phyloP scores from a whole-genome alignment of 345 rosid genomes.

The Cardamine occulta region DNA sequence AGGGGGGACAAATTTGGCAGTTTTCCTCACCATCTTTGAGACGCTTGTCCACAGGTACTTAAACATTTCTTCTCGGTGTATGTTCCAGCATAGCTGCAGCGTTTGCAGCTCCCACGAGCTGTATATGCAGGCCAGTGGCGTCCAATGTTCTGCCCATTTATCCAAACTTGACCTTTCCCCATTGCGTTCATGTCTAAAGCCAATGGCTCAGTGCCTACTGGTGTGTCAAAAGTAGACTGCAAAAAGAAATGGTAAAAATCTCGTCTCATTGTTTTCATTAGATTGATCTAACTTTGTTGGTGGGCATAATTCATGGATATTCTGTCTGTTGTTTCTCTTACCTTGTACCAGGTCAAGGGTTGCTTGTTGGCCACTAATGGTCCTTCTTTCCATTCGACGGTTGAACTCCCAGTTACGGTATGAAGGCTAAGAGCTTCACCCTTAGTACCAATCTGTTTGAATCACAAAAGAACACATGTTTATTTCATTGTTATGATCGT shows the following conservation, averaged over 20 bases:
- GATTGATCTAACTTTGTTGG: constrained; percentile 9
- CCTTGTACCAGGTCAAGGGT: constrained; percentile 91
- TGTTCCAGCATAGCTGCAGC: constrained; percentile 37
- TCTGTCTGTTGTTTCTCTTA: constrained; percentile 38
- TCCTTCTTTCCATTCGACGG: constrained; percentile 61
- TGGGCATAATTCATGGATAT: neutral
- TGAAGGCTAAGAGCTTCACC: constrained; percentile 68
- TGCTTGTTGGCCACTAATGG: constrained; percentile 47
- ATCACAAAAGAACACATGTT: neutral
- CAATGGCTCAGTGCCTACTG: constrained; percentile 39
- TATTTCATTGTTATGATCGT: neutral
- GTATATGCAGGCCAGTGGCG: constrained; percentile 44
- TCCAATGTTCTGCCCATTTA: constrained; percentile 44
- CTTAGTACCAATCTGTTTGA: constrained; percentile 67
- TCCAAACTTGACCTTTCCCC: constrained; percentile 49
- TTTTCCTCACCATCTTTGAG: constrained; percentile 80
- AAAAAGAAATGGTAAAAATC: constrained; percentile 27
- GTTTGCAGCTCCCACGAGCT: constrained; percentile 36
- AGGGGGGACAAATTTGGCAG: neutral
- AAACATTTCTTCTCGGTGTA: constrained; percentile 37
- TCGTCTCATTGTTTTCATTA: neutral
- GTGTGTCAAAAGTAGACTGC: constrained; percentile 40
- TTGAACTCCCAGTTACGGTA: constrained; percentile 49
- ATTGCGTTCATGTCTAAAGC: constrained; percentile 48
- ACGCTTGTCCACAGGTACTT: constrained; percentile 84